A percentile compares a stretch with the other conserved stretches of the same genome.
Conservation (phyloP, 352 stramenopile genomes). For the Globisporangium lucens region DNA sequence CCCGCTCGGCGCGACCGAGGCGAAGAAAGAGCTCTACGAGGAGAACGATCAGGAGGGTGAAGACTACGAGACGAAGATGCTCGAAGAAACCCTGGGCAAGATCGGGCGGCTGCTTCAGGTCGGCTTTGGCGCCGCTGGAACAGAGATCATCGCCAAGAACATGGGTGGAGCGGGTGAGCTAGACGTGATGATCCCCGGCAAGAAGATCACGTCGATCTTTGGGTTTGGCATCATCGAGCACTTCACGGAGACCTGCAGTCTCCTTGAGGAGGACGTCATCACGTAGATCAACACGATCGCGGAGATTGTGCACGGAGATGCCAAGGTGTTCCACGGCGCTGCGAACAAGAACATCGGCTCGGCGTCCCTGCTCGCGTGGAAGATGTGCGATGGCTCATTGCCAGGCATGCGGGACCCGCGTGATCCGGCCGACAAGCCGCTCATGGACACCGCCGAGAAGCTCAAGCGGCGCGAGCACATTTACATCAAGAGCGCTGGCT, state of each 20-base stretch:
- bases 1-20: constrained; percentile 61
- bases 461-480: constrained; percentile 58
- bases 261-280: constrained; percentile 95
- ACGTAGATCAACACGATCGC: constrained; percentile 98
- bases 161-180: constrained; percentile 91
- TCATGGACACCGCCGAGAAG: constrained; percentile 68
- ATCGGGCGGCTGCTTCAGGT: constrained; percentile 95
- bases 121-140: constrained; percentile 96
- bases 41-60: constrained; percentile 51
- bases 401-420: constrained; percentile 82
- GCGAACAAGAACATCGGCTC: constrained; percentile 97
- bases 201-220: constrained; percentile 96
- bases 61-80: constrained; percentile 95
- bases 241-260: constrained; percentile 92
- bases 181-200: constrained; percentile 97
- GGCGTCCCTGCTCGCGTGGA: constrained; percentile 94
- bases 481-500: constrained; percentile 54
- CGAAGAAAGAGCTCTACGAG: constrained; percentile 74
- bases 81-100: constrained; percentile 94
- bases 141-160: constrained; percentile 98
- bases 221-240: constrained; percentile 96
- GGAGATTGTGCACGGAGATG: constrained; percentile 93
- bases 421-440: constrained; percentile 66
- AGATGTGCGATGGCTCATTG: constrained; percentile 91
- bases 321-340: constrained; percentile 91